phyloP scores from a whole-genome alignment of 345 rosid genomes.

The Capsella bursapastoris region DNA sequence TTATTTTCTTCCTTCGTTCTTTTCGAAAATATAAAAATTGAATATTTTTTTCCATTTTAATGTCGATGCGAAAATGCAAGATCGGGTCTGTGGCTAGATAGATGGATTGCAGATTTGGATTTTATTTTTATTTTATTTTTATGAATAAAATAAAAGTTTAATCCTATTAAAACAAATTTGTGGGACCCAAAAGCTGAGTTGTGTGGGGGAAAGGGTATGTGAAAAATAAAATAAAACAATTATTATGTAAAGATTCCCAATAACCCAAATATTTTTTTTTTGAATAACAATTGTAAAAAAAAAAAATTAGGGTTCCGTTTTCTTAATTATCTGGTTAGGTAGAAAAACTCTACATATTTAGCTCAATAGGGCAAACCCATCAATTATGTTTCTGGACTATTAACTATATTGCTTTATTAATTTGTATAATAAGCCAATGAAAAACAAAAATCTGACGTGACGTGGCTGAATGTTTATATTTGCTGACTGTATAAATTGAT shows the following conservation, averaged over 20 bases:
- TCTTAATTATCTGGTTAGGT: constrained; percentile 20
- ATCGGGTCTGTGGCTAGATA: constrained; percentile 30
- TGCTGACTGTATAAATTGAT: not conserved
- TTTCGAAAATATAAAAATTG: not conserved
- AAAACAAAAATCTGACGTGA: constrained; percentile 21
- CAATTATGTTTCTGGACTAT: not conserved
- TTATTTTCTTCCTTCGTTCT: not conserved
- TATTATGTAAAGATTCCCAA: constrained; percentile 34
- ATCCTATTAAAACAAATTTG: not conserved
- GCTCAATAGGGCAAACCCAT: not conserved
- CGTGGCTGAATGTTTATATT: not conserved
- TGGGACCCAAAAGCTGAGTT: constrained; percentile 34
- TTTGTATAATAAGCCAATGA: not conserved
- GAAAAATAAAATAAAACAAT: not conserved
- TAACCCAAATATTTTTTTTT: not conserved
- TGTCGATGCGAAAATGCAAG: constrained; percentile 20
- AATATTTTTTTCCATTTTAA: constrained; percentile 19
- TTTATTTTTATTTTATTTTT: not conserved
- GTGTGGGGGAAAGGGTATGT: constrained; percentile 24
- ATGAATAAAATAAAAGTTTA: too few species aligned
- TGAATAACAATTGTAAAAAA: not conserved
- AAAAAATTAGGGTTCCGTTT: not conserved
- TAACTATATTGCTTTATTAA: not conserved
- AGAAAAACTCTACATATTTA: not conserved
- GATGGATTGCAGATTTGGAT: constrained; percentile 26